Conservation (phyloP, 108 stramenopile species). For the Ochromonas danica region DNA sequence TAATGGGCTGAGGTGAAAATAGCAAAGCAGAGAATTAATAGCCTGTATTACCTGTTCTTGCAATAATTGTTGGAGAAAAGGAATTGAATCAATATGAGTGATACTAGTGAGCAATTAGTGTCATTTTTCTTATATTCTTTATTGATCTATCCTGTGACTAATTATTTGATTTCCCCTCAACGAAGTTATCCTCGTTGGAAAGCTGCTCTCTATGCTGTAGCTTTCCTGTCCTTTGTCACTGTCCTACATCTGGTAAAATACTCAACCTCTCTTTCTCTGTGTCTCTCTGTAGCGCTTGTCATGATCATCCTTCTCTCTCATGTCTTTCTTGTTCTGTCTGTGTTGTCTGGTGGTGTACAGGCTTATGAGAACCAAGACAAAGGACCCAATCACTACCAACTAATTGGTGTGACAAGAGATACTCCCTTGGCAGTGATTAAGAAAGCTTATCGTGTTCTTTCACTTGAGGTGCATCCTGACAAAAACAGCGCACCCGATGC, state of each 20-base stretch:
- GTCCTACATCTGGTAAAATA: slow-evolving; percentile 76
- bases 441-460: slow-evolving; percentile 85
- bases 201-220: slow-evolving; percentile 88
- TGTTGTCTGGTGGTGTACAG: slow-evolving; percentile 19
- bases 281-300: no score
- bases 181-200: slow-evolving; percentile 51
- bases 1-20: no score
- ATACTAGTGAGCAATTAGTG: slow-evolving; percentile 51
- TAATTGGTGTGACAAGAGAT: slow-evolving; percentile 68
- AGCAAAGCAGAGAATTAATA: no score
- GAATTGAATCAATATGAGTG: neutral
- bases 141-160: slow-evolving; percentile 91
- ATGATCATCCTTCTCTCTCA: neutral
- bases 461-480: slow-evolving; percentile 92
- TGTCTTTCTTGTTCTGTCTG: neutral
- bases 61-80: no score
- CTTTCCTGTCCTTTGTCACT: slow-evolving; percentile 69
- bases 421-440: slow-evolving; percentile 90
- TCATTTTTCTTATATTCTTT: slow-evolving; percentile 93
- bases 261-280: neutral
- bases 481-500: slow-evolving; percentile 88
- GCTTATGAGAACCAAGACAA: slow-evolving; percentile 59
- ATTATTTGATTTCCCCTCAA: slow-evolving; percentile 91
- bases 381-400: slow-evolving; percentile 83
- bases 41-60: no score